phyloP scores from a whole-genome alignment of 2,329 filamentous ascomycete species.

The Xylaria sp. region DNA sequence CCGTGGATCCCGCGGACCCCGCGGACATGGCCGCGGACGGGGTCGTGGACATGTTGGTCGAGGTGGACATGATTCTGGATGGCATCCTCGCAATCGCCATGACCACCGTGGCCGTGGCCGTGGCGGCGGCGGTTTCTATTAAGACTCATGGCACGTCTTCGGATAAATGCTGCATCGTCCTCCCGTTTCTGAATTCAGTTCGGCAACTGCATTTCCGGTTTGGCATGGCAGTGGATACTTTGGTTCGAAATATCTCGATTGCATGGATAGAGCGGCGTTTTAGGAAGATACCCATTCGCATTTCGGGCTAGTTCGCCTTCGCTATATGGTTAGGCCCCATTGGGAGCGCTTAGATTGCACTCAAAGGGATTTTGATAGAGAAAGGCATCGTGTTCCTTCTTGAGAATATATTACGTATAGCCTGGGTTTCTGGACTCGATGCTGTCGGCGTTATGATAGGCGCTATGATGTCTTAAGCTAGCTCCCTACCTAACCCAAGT shows the following conservation, averaged over 20 bases:
- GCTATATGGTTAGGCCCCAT: not conserved
- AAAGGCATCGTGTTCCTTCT: not conserved
- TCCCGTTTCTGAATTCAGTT: conserved; percentile 13
- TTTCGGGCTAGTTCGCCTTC: conserved; percentile 29
- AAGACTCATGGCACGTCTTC: not conserved
- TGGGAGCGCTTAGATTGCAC: not conserved
- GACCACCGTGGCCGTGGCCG: conserved; percentile 45
- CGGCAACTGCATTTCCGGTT: conserved; percentile 18
- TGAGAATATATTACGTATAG: not conserved
- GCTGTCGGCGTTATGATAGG: not conserved
- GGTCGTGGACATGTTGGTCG: conserved; percentile 39
- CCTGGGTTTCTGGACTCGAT: not conserved
- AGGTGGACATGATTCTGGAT: conserved; percentile 45
- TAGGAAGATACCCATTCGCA: conserved; percentile 41
- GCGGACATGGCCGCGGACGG: conserved; percentile 44
- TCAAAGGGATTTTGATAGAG: conserved; percentile 11
- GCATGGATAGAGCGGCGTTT: conserved; percentile 35
- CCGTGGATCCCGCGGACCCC: conserved; percentile 40
- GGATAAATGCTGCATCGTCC: not conserved
- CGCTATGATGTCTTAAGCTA: not conserved
- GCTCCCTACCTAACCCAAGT: not conserved
- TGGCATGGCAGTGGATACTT: conserved; percentile 14
- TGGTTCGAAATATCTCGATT: conserved; percentile 15
- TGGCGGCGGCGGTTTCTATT: conserved; percentile 42
- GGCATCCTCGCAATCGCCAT: conserved; percentile 46